Percentiles rank a stretch among this genome's conserved stretches.
Conservation (phyloP, 352 stramenopile genomes). For the Phytophthora constricta region DNA sequence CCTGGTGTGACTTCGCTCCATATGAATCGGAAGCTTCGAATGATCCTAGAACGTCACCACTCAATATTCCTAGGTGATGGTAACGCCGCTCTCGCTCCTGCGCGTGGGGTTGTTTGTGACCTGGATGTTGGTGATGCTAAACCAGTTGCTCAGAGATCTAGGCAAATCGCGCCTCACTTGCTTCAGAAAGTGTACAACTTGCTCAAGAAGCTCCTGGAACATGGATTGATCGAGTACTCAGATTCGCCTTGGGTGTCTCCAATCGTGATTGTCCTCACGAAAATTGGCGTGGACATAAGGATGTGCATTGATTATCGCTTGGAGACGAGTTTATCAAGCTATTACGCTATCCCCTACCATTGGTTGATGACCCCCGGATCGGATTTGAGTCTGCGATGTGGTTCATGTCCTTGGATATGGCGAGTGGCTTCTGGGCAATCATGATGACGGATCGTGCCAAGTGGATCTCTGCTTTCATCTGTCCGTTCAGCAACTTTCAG, state of each 20-base stretch:
- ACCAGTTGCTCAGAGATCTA: background rate
- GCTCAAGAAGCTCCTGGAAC: conserved; percentile 2
- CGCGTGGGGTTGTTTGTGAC: conserved; percentile 4
- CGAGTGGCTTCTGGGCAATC: conserved; percentile 24
- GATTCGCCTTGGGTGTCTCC: background rate
- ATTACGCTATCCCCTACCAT: conserved; percentile 11
- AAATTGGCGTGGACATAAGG: conserved; percentile 2
- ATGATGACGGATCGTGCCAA: conserved; percentile 16
- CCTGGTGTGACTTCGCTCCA: background rate
- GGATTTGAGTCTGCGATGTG: conserved; percentile 19
- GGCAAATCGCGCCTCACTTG: background rate
- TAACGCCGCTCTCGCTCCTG: background rate
- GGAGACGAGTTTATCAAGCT: conserved; percentile 19
- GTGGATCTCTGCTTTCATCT: conserved; percentile 22
- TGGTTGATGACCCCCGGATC: conserved; percentile 26
- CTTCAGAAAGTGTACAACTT: conserved; percentile 1
- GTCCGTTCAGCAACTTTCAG: conserved; percentile 26
- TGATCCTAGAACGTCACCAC: background rate
- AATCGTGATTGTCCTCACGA: conserved; percentile 2
- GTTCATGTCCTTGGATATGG: conserved; percentile 20
- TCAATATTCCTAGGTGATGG: background rate
- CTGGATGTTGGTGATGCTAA: conserved; percentile 5
- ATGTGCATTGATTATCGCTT: conserved; percentile 19
- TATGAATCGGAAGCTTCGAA: background rate
- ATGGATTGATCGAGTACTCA: background rate